A percentile compares a stretch with the other conserved stretches of the same genome.
Conservation (phyloP, 371 early-diverging fungal species). For the Syncephalastrum racemosum region DNA sequence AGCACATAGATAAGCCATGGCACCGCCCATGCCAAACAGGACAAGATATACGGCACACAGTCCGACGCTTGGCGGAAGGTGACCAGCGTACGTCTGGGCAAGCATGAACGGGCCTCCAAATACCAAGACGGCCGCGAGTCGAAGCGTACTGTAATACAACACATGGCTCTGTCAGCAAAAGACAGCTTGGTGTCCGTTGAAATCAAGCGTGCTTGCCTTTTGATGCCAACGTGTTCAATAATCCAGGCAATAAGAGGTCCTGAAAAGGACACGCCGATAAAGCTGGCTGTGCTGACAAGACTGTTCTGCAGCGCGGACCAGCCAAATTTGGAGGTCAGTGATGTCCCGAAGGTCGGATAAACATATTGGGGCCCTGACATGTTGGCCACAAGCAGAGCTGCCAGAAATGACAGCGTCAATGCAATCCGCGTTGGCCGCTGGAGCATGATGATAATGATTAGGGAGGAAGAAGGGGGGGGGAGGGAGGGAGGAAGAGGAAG, state of each 20-base stretch:
- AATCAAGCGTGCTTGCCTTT: slow-evolving; percentile 20
- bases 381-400: slow-evolving; percentile 39
- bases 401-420: slow-evolving; percentile 25
- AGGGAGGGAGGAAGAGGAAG: not conserved
- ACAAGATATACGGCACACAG: slow-evolving; percentile 37
- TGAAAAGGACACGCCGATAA: slow-evolving; percentile 47
- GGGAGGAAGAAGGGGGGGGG: not conserved
- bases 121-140: slow-evolving; percentile 30
- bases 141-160: slow-evolving; percentile 24
- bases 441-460: slow-evolving; percentile 7
- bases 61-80: slow-evolving; percentile 28
- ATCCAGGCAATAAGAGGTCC: slow-evolving; percentile 46
- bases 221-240: slow-evolving; percentile 29
- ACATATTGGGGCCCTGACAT: slow-evolving; percentile 51
- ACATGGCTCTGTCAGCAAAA: not conserved
- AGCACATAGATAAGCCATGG: slow-evolving; percentile 43
- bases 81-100: slow-evolving; percentile 41
- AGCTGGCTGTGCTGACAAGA: slow-evolving; percentile 47
- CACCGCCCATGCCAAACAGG: slow-evolving; percentile 35
- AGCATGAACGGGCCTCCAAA: slow-evolving; percentile 37
- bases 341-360: slow-evolving; percentile 42
- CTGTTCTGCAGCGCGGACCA: slow-evolving; percentile 46
- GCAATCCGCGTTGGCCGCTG: slow-evolving; percentile 3
- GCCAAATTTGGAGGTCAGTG: slow-evolving; percentile 31
- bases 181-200: not conserved